Percentiles rank a stretch among this genome's conserved stretches.
Evolutionary conservation across 441 rosid genomes (phyloP).

Genomic region (Isatis lusitanica): DNA sequence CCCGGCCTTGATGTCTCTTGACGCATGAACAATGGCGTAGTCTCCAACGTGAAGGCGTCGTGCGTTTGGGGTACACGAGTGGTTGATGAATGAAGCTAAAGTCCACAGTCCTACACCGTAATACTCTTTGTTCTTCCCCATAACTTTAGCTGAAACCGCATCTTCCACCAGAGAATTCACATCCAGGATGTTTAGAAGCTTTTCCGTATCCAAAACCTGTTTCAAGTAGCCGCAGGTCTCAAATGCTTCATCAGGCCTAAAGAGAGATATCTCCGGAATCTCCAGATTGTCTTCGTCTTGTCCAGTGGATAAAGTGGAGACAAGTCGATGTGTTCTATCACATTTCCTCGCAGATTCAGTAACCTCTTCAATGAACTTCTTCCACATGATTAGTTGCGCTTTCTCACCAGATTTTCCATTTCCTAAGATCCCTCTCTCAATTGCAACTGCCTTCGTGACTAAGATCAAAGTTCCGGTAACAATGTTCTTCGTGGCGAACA

Average conservation of each 20-base stretch:
- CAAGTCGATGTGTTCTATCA: slow-evolving; percentile 41
- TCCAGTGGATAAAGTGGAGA: slow-evolving; percentile 56
- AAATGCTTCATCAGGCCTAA: slow-evolving; percentile 52
- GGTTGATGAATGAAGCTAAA: slow-evolving; percentile 78
- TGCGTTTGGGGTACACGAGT: slow-evolving; percentile 74
- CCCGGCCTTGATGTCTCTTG: slow-evolving; percentile 77
- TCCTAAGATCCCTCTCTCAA: slow-evolving; percentile 75
- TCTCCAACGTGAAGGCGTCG: slow-evolving; percentile 82
- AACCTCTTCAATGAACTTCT: slow-evolving; percentile 64
- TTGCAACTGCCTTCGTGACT: slow-evolving; percentile 71
- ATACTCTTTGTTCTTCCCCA: slow-evolving; percentile 78
- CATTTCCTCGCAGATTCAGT: slow-evolving; percentile 47
- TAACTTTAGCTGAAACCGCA: slow-evolving; percentile 64
- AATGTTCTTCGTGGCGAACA: slow-evolving; percentile 69
- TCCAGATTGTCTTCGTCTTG: slow-evolving; percentile 58
- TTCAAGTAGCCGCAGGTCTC: slow-evolving; percentile 12
- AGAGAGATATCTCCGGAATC: slow-evolving; percentile 58
- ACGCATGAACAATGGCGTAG: slow-evolving; percentile 61
- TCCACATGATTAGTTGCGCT: slow-evolving; percentile 87
- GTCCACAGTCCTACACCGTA: slow-evolving; percentile 87
- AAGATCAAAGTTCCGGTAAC: slow-evolving; percentile 60
- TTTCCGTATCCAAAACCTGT: slow-evolving; percentile 43
- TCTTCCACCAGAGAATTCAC: slow-evolving; percentile 87
- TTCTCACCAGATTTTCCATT: slow-evolving; percentile 53
- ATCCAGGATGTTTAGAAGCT: slow-evolving; percentile 69